Conservation (phyloP, 257 asterid species). For the Rhazya stricta region DNA sequence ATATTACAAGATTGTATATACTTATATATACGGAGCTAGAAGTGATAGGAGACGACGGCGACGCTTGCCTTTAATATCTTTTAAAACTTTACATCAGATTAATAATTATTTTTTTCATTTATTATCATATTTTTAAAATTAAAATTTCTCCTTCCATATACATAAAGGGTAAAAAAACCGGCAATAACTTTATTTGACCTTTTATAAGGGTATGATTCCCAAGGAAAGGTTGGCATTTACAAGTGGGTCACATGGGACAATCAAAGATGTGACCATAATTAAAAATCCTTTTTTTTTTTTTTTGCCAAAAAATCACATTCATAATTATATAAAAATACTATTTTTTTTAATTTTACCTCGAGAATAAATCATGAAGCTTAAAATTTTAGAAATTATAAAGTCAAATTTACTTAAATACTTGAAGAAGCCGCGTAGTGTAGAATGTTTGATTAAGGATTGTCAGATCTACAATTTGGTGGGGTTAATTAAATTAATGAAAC, state of each 20-base stretch:
- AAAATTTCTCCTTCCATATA: too few species aligned
- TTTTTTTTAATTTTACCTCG: too few species aligned
- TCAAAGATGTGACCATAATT: constrained; percentile 14
- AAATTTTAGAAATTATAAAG: too few species aligned
- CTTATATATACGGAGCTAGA: background rate
- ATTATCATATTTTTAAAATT: background rate
- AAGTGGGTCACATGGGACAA: constrained; percentile 28
- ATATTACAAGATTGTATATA: background rate
- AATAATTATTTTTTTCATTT: too few species aligned
- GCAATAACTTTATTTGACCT: constrained; percentile 18
- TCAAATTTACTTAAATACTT: too few species aligned
- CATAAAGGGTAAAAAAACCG: constrained; percentile 1
- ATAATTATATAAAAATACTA: constrained; percentile 11
- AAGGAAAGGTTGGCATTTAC: constrained; percentile 21
- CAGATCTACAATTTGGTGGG: constrained; percentile 1
- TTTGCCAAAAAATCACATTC: constrained; percentile 1
- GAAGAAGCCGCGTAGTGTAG: background rate
- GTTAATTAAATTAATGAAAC: constrained; percentile 17
- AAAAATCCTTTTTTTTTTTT: background rate
- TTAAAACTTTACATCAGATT: too few species aligned
- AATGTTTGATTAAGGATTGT: background rate
- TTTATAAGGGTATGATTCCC: constrained; percentile 13
- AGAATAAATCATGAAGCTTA: too few species aligned
- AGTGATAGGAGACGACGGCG: too few species aligned
- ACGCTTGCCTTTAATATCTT: too few species aligned